These are phyloP conservation scores for Halenospora varia DNA, from an alignment of 495 filamentous ascomycete genomes.

Conservation along the genomic window DNA sequence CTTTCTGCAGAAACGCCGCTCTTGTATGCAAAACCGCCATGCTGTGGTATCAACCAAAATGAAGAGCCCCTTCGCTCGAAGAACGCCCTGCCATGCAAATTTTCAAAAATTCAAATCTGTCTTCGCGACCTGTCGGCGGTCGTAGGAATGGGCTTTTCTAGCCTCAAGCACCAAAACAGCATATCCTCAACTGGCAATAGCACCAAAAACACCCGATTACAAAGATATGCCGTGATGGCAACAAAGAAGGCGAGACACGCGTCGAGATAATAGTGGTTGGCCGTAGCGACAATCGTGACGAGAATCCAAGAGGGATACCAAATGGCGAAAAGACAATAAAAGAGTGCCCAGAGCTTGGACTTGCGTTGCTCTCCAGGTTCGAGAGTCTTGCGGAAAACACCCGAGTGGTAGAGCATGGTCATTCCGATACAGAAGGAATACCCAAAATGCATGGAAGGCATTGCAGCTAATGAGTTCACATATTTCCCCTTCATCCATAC, in stretches of 20 bases:
- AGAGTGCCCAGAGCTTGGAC: slow-evolving; percentile 32
- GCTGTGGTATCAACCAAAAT: no score
- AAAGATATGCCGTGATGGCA: slow-evolving; percentile 42
- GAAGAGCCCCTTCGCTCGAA: neutral
- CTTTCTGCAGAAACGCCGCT: no score
- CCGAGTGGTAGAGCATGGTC: slow-evolving; percentile 57
- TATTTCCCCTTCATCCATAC: slow-evolving; percentile 57
- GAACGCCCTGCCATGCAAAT: neutral
- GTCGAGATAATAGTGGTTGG: slow-evolving; percentile 65
- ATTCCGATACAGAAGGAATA: slow-evolving; percentile 57
- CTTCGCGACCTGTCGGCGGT: slow-evolving; percentile 37
- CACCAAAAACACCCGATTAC: slow-evolving; percentile 49
- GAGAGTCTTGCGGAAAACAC: slow-evolving; percentile 42
- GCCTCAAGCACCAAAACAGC: slow-evolving; percentile 47
- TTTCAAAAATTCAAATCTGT: neutral
- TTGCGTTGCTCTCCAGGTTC: slow-evolving; percentile 42
- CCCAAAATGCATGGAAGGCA: slow-evolving; percentile 58
- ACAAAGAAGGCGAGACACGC: slow-evolving; percentile 49
- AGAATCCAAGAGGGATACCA: slow-evolving; percentile 56
- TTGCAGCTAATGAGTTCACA: slow-evolving; percentile 51
- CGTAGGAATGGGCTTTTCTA: slow-evolving; percentile 55
- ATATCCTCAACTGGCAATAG: slow-evolving; percentile 55
- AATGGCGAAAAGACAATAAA: slow-evolving; percentile 45
- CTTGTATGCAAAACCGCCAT: no score
- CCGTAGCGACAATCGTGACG: slow-evolving; percentile 59